Evolutionary conservation across 495 filamentous ascomycete species (phyloP).

Genomic region (Bombardia bombarda): DNA sequence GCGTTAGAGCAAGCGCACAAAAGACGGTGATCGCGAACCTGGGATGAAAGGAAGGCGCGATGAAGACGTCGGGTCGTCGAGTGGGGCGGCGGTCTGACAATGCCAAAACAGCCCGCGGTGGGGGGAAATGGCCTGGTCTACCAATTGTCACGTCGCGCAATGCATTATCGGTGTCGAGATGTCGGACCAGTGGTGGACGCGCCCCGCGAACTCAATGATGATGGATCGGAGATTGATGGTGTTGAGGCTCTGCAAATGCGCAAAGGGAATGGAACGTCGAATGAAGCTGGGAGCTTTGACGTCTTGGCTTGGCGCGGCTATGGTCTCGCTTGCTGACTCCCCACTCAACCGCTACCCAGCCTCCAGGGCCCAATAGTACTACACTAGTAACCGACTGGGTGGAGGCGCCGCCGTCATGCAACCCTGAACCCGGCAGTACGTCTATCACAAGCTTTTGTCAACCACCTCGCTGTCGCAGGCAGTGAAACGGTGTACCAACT

Average conservation of each 20-base stretch:
- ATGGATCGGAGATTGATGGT: not conserved
- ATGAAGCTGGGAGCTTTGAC: too few relatives aligned
- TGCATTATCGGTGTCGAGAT: not conserved
- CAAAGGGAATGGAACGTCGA: not conserved
- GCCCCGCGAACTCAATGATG: not conserved
- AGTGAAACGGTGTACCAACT: too few relatives aligned
- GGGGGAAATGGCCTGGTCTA: too few relatives aligned
- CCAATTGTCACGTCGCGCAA: not conserved
- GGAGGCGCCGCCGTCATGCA: too few relatives aligned
- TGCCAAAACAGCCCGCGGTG: not conserved
- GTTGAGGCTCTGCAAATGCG: constrained; percentile 6
- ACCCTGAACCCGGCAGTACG: too few relatives aligned
- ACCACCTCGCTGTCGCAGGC: too few relatives aligned
- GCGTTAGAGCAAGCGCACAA: too few relatives aligned
- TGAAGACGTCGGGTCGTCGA: not conserved
- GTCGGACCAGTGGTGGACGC: not conserved
- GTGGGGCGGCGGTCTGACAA: not conserved
- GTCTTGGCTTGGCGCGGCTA: not conserved
- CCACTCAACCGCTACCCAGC: too few relatives aligned
- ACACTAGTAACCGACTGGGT: too few relatives aligned
- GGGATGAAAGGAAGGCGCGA: not conserved
- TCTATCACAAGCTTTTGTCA: not conserved
- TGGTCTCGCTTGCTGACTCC: too few relatives aligned
- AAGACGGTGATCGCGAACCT: too few relatives aligned
- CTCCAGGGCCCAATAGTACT: too few relatives aligned